A percentile compares a stretch with the other conserved stretches of the same genome.
Conservation (phyloP, 148 eudicot genomes). For the Salicornia ramosissima region DNA sequence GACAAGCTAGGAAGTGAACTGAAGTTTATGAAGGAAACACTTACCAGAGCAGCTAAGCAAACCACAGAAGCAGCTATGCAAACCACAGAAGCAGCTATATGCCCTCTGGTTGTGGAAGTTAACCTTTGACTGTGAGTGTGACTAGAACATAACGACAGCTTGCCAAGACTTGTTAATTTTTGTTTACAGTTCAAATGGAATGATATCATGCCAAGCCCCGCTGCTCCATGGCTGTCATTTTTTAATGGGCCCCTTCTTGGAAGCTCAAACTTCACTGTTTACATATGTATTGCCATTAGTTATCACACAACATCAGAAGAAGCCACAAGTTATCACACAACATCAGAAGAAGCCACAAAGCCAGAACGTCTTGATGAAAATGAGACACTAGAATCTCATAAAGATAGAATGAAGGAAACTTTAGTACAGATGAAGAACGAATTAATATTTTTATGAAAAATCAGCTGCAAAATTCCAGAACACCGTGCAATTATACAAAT, state of each 20-base stretch:
- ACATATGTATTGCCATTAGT: not conserved
- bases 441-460: too few relatives aligned
- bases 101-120: slow-evolving; percentile 9
- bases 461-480: too few relatives aligned
- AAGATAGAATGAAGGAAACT: not conserved
- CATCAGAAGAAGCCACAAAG: not conserved
- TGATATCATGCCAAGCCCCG: slow-evolving; percentile 12
- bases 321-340: too few relatives aligned
- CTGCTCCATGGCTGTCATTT: slow-evolving; percentile 1
- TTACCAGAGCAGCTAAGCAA: slow-evolving; percentile 32
- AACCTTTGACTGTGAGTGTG: slow-evolving; percentile 16
- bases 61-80: slow-evolving; percentile 24
- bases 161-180: slow-evolving; percentile 11
- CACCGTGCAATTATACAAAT: too few relatives aligned
- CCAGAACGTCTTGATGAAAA: not conserved
- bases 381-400: not conserved
- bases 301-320: not conserved
- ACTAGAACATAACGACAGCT: slow-evolving; percentile 15
- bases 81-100: slow-evolving; percentile 19
- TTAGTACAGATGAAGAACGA: too few relatives aligned
- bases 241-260: slow-evolving; percentile 15
- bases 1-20: not conserved
- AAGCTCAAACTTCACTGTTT: slow-evolving; percentile 19
- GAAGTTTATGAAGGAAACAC: slow-evolving; percentile 6
- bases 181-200: slow-evolving; percentile 12